These are phyloP conservation scores for Asterophora lycoperdoides DNA, from an alignment of 768 basidiomycete species.

Conservation along the genomic window DNA sequence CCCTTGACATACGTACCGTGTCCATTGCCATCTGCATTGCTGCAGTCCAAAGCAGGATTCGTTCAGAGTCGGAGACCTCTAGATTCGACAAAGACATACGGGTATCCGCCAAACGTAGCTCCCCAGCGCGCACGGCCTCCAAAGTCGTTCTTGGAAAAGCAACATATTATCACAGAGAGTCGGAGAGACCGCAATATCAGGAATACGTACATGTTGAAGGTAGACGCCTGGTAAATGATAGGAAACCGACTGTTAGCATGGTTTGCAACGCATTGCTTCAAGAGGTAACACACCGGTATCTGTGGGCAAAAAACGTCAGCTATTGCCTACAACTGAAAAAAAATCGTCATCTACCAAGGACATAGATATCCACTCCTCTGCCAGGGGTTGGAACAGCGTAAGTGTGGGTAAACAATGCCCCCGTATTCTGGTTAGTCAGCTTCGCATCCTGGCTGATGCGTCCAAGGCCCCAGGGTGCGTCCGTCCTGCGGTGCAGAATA, in stretches of 20 bases:
- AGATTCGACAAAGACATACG: conserved; percentile 5
- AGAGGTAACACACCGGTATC: conserved; percentile 9
- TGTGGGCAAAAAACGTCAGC: neutral
- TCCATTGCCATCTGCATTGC: conserved; percentile 14
- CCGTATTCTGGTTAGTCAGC: conserved; percentile 17
- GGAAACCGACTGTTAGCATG: neutral
- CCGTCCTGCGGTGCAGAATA: conserved; percentile 4
- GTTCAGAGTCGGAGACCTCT: neutral
- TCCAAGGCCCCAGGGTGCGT: conserved; percentile 19
- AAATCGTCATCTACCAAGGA: conserved; percentile 12
- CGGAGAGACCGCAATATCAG: neutral
- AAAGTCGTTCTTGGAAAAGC: conserved; percentile 14
- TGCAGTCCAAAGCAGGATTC: neutral
- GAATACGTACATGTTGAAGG: conserved; percentile 4
- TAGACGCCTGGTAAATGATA: neutral
- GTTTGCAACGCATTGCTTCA: neutral
- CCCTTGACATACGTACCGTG: conserved; percentile 7
- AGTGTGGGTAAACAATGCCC: conserved; percentile 12
- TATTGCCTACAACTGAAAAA: neutral
- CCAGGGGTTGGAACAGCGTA: conserved; percentile 9
- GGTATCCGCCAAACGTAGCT: conserved; percentile 18
- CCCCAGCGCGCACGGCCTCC: conserved; percentile 20
- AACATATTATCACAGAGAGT: neutral
- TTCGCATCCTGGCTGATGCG: conserved; percentile 15
- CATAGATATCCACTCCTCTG: conserved; percentile 21